Evolutionary conservation across 116 monocot species (phyloP), one percentile per base, ranked within the genome.

Genomic region (Cymodocea nodosa): DNA sequence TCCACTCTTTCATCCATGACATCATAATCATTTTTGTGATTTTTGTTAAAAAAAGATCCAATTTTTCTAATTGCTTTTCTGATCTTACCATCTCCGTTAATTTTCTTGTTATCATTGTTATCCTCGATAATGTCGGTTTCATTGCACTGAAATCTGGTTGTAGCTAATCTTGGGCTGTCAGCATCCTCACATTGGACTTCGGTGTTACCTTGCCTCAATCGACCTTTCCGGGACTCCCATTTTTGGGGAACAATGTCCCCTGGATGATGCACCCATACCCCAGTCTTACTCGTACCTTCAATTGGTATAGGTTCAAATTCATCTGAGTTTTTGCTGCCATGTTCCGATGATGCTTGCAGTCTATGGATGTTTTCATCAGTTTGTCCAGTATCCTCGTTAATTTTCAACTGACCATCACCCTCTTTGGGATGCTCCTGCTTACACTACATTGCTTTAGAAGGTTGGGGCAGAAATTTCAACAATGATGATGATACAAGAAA

Each of bases 201-300:
- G 0, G 67, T 73, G 34, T 77, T 77, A 15, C 65, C 52, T 16
- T 37, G 76, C 25, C 78, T 75, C 15, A 61, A 57, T 23, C 75
- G 72, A 14, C 94, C 89, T 80, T 82, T 89, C 56, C 94, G 77
- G 0, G 80, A 74, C 64, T 94, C 86, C 86, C 86, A 94, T 69
- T 72, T 77, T 69, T 82, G 82, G 20, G 71, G 64, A 48, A 81
- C 72, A 51, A 22, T 52, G 50, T 76, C 73, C 0, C 94, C 89
- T 16, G 89, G 94, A 2, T 51, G 86, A 73, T 87, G 87, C 34
- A 94, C 84, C 82, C 82, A 89, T 52, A 87, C 35, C 59, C 82
- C 80, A 0, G 73, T 75, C 58, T 80, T 73, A 30, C 87, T 82
- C 71, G 79, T 80, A 62, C 93, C 93, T 62, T 81, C 74, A 4